Base-by-base conservation (phyloP, 1,139 yeast species). In the Nakaseomyces kungkrabaensis region DNA sequence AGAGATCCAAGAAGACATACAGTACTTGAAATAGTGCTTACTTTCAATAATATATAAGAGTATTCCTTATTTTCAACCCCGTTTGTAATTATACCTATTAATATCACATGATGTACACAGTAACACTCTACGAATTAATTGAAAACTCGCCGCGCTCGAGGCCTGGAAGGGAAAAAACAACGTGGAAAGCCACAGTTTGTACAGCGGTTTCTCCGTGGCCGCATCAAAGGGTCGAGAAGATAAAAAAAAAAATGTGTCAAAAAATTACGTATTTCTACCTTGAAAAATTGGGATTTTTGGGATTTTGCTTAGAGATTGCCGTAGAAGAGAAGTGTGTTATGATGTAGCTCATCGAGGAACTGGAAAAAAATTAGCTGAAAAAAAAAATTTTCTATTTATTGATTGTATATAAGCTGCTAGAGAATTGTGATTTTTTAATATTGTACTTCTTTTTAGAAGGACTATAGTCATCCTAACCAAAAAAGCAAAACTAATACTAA, bases 1-100 rank as follows among this genome's bases (percentile, higher is more conserved):
- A n/a, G 90, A 84, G 60, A 72, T 81, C 17, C 70, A 73, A 48
- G 80, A 78, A 13, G 92, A 84, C 62, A 67, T 82, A 45, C 68
- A 55, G 48, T 60, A 51, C 22, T 45, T 56, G 34, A 41, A 29
- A n/a, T 33, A 33, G 36, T 33, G n/a, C n/a, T n/a, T n/a, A n/a
- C n/a, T n/a, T n/a, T n/a, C n/a, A n/a, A n/a, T n/a, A n/a, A n/a
- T n/a, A n/a, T n/a, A n/a, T n/a, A n/a, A n/a, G n/a, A n/a, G n/a
- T n/a, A n/a, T n/a, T n/a, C n/a, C n/a, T n/a, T n/a, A n/a, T n/a
- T n/a, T n/a, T n/a, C n/a, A n/a, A n/a, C n/a, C 22, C 22, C 22
- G 22, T 17, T 17, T 17, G 22, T 17, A 17, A 17, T 17, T 17
- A 17, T 17, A 17, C 22, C n/a, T n/a, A 27, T 27, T 9, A 29